Evolutionary conservation across 2,329 filamentous ascomycete species (phyloP).

Genomic region (Cladosporium sp.): DNA sequence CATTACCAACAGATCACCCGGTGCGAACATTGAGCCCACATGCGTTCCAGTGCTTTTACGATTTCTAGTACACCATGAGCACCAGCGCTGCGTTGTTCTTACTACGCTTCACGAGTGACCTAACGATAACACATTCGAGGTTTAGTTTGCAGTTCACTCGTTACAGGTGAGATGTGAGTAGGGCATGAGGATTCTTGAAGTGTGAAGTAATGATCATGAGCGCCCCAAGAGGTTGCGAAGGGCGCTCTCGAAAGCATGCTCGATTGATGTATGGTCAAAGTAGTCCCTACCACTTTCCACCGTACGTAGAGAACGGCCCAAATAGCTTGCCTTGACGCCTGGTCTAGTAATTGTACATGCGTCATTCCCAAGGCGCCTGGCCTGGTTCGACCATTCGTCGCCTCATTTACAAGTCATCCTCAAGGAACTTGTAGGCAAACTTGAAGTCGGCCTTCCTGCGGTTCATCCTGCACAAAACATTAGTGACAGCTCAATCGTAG

Average conservation of each 20-base stretch:
- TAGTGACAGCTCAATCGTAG: background rate
- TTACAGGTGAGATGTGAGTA: too few relatives aligned
- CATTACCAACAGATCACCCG: too few relatives aligned
- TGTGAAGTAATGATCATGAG: background rate
- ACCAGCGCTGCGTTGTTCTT: too few relatives aligned
- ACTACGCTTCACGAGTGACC: too few relatives aligned
- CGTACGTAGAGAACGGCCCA: background rate
- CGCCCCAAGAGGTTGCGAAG: background rate
- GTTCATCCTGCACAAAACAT: conserved; percentile 73
- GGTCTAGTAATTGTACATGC: conserved; percentile 10
- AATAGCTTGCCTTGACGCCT: background rate
- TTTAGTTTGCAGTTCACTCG: too few relatives aligned
- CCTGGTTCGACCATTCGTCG: conserved; percentile 64
- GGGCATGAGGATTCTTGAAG: too few relatives aligned
- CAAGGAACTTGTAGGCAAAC: conserved; percentile 95
- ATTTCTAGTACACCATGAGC: too few relatives aligned
- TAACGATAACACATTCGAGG: too few relatives aligned
- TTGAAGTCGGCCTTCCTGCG: conserved; percentile 96
- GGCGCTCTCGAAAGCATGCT: conserved; percentile 5
- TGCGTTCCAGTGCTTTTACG: too few relatives aligned
- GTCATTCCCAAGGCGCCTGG: background rate
- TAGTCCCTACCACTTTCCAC: background rate
- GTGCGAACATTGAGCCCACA: too few relatives aligned
- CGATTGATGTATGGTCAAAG: background rate
- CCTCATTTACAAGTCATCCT: conserved; percentile 69